Conservation (phyloP, 805 yeast species). For the Ogataea dorogensis region DNA sequence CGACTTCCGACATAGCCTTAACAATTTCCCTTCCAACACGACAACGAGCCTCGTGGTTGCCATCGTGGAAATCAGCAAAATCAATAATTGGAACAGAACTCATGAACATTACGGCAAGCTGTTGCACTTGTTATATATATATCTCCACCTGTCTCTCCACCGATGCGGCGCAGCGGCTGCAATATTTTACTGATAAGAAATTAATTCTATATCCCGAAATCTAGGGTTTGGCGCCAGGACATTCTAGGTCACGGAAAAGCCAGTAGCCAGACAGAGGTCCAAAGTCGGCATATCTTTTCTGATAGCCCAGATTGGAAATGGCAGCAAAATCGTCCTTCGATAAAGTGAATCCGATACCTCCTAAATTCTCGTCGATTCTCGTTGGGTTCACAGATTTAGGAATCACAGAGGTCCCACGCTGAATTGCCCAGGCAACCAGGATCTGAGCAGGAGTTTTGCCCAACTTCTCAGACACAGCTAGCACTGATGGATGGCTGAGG, state of each 20-base stretch:
- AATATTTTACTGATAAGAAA: background rate
- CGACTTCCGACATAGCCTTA: slow-evolving; percentile 24
- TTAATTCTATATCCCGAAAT: background rate
- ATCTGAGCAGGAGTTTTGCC: slow-evolving; percentile 46
- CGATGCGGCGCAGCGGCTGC: slow-evolving; percentile 7
- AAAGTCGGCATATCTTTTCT: slow-evolving; percentile 33
- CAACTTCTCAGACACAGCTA: slow-evolving; percentile 43
- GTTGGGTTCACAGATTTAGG: slow-evolving; percentile 45
- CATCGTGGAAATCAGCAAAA: slow-evolving; percentile 28
- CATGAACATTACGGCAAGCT: background rate
- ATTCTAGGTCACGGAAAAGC: slow-evolving; percentile 34
- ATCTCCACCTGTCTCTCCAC: slow-evolving; percentile 12
- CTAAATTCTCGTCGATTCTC: slow-evolving; percentile 40
- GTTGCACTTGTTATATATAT: slow-evolving; percentile 1
- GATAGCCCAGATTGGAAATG: slow-evolving; percentile 29
- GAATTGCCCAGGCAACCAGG: slow-evolving; percentile 53
- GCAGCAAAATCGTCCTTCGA: slow-evolving; percentile 36
- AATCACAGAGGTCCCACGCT: slow-evolving; percentile 51
- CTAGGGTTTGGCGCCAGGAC: slow-evolving; percentile 32
- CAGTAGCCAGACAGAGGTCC: slow-evolving; percentile 34
- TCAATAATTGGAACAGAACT: slow-evolving; percentile 31
- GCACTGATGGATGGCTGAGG: slow-evolving; percentile 42
- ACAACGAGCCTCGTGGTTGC: slow-evolving; percentile 24
- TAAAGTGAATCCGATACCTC: slow-evolving; percentile 29
- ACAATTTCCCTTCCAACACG: slow-evolving; percentile 28